phyloP scores from a whole-genome alignment of 352 stramenopile species.

The Globisporangium emineosum region DNA sequence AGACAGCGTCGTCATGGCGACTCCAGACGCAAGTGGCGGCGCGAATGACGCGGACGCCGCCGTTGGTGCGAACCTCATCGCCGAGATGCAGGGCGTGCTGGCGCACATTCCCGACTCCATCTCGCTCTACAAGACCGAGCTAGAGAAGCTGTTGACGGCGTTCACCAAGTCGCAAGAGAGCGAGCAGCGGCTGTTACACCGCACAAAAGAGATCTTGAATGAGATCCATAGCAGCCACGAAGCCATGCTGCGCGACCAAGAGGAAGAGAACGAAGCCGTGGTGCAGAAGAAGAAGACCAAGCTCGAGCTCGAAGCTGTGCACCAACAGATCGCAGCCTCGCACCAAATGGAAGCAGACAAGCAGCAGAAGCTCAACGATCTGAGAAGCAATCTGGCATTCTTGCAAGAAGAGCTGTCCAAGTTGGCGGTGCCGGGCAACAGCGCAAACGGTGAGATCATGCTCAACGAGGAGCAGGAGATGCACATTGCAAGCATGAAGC shows the following conservation, averaged over 20 bases:
- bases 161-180: slow-evolving; percentile 83
- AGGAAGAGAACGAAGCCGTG: slow-evolving; percentile 71
- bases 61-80: slow-evolving; percentile 31
- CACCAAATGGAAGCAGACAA: slow-evolving; percentile 68
- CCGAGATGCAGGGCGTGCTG: slow-evolving; percentile 68
- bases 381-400: slow-evolving; percentile 57
- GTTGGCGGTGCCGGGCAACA: slow-evolving; percentile 38
- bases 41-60: neutral
- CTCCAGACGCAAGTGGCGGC: neutral
- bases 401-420: slow-evolving; percentile 65
- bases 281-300: slow-evolving; percentile 70
- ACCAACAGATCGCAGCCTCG: slow-evolving; percentile 57
- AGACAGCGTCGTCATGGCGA: neutral
- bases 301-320: slow-evolving; percentile 65
- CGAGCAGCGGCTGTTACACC: slow-evolving; percentile 63
- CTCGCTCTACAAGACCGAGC: slow-evolving; percentile 70
- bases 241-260: slow-evolving; percentile 69
- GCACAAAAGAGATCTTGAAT: slow-evolving; percentile 66
- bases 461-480: slow-evolving; percentile 72
- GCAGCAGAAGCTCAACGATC: slow-evolving; percentile 66
- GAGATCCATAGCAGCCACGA: slow-evolving; percentile 79
- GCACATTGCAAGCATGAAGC: slow-evolving; percentile 67
- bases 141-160: slow-evolving; percentile 74
- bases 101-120: slow-evolving; percentile 68
- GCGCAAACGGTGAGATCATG: slow-evolving; percentile 32